Percentiles rank a stretch among this genome's conserved stretches.
Evolutionary conservation across 192 early-diverging fungal species (phyloP).

Genomic region (Entomortierella lignicola): DNA sequence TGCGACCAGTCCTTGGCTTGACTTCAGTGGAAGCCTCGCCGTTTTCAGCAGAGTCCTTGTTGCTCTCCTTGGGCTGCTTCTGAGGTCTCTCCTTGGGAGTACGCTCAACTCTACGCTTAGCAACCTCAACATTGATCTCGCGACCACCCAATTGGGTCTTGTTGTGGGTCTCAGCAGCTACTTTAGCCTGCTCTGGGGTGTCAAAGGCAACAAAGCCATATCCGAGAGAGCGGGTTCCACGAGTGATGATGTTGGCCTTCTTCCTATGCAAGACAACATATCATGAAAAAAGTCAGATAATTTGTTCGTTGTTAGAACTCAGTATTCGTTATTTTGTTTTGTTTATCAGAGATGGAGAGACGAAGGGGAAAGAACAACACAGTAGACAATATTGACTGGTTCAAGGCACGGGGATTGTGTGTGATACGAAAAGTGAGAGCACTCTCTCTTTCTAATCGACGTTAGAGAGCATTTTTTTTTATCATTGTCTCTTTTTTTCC

Average conservation of each 20-base stretch:
- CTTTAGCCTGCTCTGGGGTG: slow-evolving; percentile 73
- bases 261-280: slow-evolving; percentile 52
- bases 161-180: slow-evolving; percentile 79
- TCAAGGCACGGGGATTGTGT: neutral
- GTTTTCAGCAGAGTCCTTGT: slow-evolving; percentile 34
- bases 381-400: neutral
- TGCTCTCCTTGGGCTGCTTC: slow-evolving; percentile 34
- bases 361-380: too few species aligned
- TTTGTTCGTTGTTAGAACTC: neutral
- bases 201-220: slow-evolving; percentile 95
- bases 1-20: slow-evolving; percentile 58
- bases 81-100: slow-evolving; percentile 33
- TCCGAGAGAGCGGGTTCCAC: slow-evolving; percentile 85
- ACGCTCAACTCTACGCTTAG: slow-evolving; percentile 72
- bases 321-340: too few species aligned
- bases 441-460: too few species aligned
- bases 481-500: too few species aligned
- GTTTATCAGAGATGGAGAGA: too few species aligned
- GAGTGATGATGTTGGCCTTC: slow-evolving; percentile 85
- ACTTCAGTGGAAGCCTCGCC: slow-evolving; percentile 30
- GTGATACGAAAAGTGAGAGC: neutral
- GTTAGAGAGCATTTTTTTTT: too few species aligned
- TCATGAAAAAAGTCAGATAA: neutral
- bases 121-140: slow-evolving; percentile 90
- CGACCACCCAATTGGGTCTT: slow-evolving; percentile 90